phyloP scores from a whole-genome alignment of 2,329 filamentous ascomycete genomes.

The Colletotrichum sojae region DNA sequence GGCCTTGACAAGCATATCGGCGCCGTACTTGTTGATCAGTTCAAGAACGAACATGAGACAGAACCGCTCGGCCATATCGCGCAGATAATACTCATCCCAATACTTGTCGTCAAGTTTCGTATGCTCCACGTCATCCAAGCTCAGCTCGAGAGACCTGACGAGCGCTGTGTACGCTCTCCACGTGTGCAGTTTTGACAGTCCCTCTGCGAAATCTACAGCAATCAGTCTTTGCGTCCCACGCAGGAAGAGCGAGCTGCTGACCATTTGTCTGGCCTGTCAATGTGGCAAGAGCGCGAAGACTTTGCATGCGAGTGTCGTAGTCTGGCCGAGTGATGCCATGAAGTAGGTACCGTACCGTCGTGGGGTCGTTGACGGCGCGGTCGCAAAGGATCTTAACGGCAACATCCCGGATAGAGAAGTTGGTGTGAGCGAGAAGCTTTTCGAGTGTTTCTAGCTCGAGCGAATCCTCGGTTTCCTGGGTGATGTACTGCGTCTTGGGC shows the following conservation, averaged over 20 bases:
- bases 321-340: conserved; percentile 71
- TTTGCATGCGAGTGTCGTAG: conserved; percentile 71
- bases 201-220: conserved; percentile 49
- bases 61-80: conserved; percentile 73
- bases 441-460: conserved; percentile 76
- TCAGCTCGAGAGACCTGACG: conserved; percentile 72
- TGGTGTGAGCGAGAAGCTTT: conserved; percentile 78
- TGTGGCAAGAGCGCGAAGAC: conserved; percentile 69
- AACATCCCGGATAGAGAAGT: conserved; percentile 79
- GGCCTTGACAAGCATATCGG: conserved; percentile 71
- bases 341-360: conserved; percentile 65
- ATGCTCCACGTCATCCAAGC: conserved; percentile 64
- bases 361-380: conserved; percentile 70
- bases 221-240: conserved; percentile 29
- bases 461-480: conserved; percentile 81
- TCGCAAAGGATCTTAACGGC: conserved; percentile 72
- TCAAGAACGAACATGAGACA: conserved; percentile 71
- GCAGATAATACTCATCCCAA: conserved; percentile 75
- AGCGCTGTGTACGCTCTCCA: conserved; percentile 68
- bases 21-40: conserved; percentile 72
- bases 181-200: conserved; percentile 64
- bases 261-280: conserved; percentile 60
- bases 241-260: not conserved
- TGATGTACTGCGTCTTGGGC: conserved; percentile 80
- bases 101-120: conserved; percentile 67